Base-by-base conservation (phyloP, 768 basidiomycete genomes). In the Russula foetens region DNA sequence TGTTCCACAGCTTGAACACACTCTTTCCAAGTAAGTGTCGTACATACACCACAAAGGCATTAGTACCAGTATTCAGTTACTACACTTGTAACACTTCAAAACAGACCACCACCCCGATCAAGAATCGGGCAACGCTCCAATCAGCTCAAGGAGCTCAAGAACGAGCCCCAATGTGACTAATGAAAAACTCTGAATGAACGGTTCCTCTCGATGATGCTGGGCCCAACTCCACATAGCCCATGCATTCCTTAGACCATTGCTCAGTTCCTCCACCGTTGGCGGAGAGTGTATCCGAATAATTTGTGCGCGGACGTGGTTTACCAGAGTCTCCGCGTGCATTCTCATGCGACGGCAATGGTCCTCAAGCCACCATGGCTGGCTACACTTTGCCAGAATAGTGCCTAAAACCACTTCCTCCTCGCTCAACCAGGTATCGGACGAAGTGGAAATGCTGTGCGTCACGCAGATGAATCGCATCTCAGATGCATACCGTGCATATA, bases 181-280 rank as follows among this genome's bases (percentile, higher is more conserved):
- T 19, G 53, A 28, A 21, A 29, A 53, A 6, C 26, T 53, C 38
- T 53, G 17, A 28, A 53, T 53, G 28, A 53, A 53, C 28, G 41
- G 28, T 44, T 53, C 7, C 53, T 53, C 41, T 31, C n/a, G 41
- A 14, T 43, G 41, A 19, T 44, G 41, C 41, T 53, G 41, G 1
- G 81, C 80, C 61, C 77, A 79, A 31, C 74, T 71, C 86, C 86
- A 91, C 9, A 82, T 83, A 14, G 70, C 72, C 88, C 86, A 91
- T 1, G 81, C 83, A 53, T 75, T 71, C 54, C 74, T 70, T 35
- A 90, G 73, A 2, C 73, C 74, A 15, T 67, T 70, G 50, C 71
- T 63, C 38, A 79, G 62, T 17, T 15, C 31, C 23, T 48, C 44
- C n/a, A 54, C 51, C 38, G 1, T 41, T 28, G 24, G 38, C 3